Evolutionary conservation across 345 rosid genomes (phyloP).

Genomic region (Arabis hirsuta): DNA sequence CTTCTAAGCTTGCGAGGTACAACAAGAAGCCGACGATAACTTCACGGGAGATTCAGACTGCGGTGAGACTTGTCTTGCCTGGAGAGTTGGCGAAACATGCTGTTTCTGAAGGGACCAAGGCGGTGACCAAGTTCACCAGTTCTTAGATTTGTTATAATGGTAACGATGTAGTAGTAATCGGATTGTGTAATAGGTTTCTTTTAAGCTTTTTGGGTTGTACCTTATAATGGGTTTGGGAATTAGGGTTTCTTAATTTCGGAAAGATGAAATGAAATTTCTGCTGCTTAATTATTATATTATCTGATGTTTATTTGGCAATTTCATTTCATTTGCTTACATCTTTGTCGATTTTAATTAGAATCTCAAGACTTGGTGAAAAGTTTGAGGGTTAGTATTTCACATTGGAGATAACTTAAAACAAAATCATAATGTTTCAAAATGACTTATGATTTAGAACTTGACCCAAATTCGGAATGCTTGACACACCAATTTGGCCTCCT

Average conservation of each 20-base stretch:
- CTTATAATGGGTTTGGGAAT: neutral
- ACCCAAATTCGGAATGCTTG: neutral
- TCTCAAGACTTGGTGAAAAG: too few species aligned
- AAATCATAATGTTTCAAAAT: neutral
- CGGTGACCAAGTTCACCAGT: slow-evolving; percentile 42
- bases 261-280: neutral
- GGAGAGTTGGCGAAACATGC: slow-evolving; percentile 46
- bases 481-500: neutral
- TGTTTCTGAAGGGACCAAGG: slow-evolving; percentile 46
- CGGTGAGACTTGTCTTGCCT: slow-evolving; percentile 41
- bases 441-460: neutral
- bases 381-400: too few species aligned
- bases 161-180: neutral
- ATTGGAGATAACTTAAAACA: neutral
- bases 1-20: slow-evolving; percentile 62
- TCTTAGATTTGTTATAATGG: slow-evolving; percentile 28
- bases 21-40: slow-evolving; percentile 69
- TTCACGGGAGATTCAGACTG: slow-evolving; percentile 55
- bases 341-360: neutral
- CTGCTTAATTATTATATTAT: too few species aligned
- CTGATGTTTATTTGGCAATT: neutral
- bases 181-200: neutral
- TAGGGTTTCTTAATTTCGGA: neutral
- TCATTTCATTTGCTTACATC: neutral
- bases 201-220: neutral